A percentile compares a stretch with the other conserved stretches of the same genome.
phyloP scores from a whole-genome alignment of 371 early-diverging fungal species.

The Fennellomyces sp. region DNA sequence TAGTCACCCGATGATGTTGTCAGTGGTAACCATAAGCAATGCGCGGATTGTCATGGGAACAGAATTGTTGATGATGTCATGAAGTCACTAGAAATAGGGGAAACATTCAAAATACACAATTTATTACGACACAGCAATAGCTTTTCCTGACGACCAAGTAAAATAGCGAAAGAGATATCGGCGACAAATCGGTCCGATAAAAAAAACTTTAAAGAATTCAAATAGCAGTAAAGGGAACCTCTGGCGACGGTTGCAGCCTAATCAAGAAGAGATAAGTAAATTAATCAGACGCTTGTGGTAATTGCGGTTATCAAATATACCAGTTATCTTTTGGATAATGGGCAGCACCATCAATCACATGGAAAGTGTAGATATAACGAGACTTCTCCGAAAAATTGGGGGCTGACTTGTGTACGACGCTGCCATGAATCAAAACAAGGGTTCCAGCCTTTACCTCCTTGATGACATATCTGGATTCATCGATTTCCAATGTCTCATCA shows the following conservation, averaged over 20 bases:
- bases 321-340: conserved; percentile 73
- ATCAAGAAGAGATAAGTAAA: not conserved
- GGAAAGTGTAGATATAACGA: conserved; percentile 94
- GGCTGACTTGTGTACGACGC: conserved; percentile 82
- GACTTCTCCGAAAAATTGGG: conserved; percentile 79
- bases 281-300: not conserved
- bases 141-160: too few relatives aligned
- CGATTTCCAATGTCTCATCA: conserved; percentile 36
- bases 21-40: too few relatives aligned
- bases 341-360: conserved; percentile 81
- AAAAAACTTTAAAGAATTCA: too few relatives aligned
- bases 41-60: too few relatives aligned
- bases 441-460: conserved; percentile 54
- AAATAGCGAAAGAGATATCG: too few relatives aligned
- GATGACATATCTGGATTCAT: conserved; percentile 41
- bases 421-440: conserved; percentile 90
- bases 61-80: too few relatives aligned
- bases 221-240: conserved; percentile 3
- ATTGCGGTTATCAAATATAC: too few relatives aligned
- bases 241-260: conserved; percentile 22
- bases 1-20: too few relatives aligned
- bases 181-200: too few relatives aligned
- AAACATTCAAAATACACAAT: too few relatives aligned
- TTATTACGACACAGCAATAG: too few relatives aligned
- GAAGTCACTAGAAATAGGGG: too few relatives aligned